A percentile compares a stretch with the other conserved stretches of the same genome.
Evolutionary conservation across 1,139 yeast species (phyloP).

Genomic region (Yarrowia galli): DNA sequence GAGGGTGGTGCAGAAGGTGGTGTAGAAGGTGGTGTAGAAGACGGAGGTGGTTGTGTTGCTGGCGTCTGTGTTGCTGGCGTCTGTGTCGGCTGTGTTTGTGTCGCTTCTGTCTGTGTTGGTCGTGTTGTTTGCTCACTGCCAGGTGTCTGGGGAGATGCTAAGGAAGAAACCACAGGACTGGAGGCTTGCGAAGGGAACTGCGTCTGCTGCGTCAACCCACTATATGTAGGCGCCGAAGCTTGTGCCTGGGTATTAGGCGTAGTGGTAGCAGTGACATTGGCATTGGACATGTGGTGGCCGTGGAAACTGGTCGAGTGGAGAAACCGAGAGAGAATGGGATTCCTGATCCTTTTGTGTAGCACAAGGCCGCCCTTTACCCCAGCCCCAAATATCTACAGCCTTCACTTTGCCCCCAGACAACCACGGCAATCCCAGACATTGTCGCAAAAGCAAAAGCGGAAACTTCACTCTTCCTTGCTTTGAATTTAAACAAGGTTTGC

Average conservation of each 20-base stretch:
- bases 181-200: background rate
- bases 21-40: background rate
- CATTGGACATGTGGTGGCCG: conserved; percentile 8
- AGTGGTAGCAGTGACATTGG: conserved; percentile 5
- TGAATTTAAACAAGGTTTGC: conserved; percentile 25
- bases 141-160: background rate
- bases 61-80: background rate
- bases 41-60: background rate
- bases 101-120: background rate
- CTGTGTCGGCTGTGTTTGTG: background rate
- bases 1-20: background rate
- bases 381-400: conserved; percentile 7
- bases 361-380: background rate
- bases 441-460: conserved; percentile 17
- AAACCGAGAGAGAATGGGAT: background rate
- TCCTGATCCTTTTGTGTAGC: background rate
- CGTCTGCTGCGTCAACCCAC: conserved; percentile 5
- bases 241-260: conserved; percentile 7
- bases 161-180: background rate
- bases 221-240: conserved; percentile 17
- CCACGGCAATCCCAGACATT: conserved; percentile 36
- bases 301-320: too few relatives aligned
- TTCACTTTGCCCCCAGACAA: conserved; percentile 3
- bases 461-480: conserved; percentile 34
- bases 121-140: background rate